Conservation (phyloP, 495 filamentous ascomycete species). For the Trichoderma asperelloides region DNA sequence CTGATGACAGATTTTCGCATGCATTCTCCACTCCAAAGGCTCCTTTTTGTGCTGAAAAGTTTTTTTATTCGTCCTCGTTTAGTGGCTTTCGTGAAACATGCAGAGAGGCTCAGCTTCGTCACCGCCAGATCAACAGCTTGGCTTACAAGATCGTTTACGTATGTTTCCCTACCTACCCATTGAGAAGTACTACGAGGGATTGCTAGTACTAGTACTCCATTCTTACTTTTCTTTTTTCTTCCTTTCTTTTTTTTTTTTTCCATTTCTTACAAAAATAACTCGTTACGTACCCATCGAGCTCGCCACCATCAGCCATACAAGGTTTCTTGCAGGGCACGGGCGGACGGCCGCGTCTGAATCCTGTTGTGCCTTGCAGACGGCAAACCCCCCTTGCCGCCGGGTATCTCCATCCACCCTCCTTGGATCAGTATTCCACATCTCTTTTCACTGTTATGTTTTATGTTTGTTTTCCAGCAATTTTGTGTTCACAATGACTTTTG, state of each 20-base stretch:
- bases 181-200: neutral
- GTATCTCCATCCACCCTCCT: neutral
- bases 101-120: neutral
- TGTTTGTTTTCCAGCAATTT: neutral
- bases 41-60: too few relatives aligned
- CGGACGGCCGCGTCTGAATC: neutral
- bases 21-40: neutral
- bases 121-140: neutral
- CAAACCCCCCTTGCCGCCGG: neutral
- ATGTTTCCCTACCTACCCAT: neutral
- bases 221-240: neutral
- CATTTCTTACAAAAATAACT: neutral
- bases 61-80: neutral
- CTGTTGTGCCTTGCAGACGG: neutral
- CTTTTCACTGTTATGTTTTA: neutral
- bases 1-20: neutral
- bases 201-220: neutral
- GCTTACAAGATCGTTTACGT: neutral
- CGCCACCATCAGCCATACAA: neutral
- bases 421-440: neutral
- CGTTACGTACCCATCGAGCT: neutral
- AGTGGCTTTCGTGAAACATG: neutral
- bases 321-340: neutral
- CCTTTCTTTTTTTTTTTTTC: neutral
- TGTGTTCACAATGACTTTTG: too few relatives aligned